Conservation (phyloP, 2,329 filamentous ascomycete species). For the Sclerotinia minor region DNA sequence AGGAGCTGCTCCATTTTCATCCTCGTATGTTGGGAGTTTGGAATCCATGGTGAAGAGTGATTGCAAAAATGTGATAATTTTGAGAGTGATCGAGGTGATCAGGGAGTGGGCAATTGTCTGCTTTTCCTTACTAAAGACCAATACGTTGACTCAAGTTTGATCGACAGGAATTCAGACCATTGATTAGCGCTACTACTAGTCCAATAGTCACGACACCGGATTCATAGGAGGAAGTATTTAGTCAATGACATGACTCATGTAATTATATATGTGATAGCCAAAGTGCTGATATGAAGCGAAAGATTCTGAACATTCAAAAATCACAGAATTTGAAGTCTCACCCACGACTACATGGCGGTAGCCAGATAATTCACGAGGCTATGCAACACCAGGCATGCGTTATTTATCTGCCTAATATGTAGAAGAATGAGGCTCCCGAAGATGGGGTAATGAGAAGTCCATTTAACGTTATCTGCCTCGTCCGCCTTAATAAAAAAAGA, state of each 20-base stretch:
- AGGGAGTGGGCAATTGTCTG: background rate
- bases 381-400: background rate
- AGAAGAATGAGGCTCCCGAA: background rate
- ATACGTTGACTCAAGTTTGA: background rate
- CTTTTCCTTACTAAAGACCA: background rate
- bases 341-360: background rate
- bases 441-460: background rate
- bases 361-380: background rate
- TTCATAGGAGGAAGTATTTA: background rate
- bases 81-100: background rate
- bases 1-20: conserved; percentile 32
- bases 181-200: background rate
- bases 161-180: background rate
- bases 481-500: background rate
- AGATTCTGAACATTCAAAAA: background rate
- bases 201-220: conserved; percentile 1
- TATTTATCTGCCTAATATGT: conserved; percentile 10
- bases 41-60: conserved; percentile 30
- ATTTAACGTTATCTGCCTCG: conserved; percentile 13
- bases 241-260: background rate
- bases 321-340: background rate
- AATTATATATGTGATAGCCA: background rate
- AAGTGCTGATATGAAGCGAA: background rate
- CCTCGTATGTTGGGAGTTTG: conserved; percentile 26
- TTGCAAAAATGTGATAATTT: background rate